phyloP scores from a whole-genome alignment of 2,329 filamentous ascomycete genomes.

The Nigrospora sphaerica region DNA sequence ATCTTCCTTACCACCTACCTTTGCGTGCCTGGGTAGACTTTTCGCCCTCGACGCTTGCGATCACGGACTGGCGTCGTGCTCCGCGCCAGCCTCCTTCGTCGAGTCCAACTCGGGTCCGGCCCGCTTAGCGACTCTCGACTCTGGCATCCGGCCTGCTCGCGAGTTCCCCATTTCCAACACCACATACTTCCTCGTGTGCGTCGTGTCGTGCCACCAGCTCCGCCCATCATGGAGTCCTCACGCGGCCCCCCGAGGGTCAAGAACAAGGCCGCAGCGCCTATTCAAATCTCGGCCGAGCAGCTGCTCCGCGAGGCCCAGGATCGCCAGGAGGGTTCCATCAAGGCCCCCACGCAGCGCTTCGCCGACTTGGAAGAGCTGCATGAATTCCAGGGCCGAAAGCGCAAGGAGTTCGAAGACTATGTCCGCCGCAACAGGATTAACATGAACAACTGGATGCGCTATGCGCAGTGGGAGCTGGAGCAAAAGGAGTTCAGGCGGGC shows the following conservation, averaged over 20 bases:
- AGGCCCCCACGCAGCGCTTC: conserved; percentile 90
- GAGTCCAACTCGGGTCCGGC: too few relatives aligned
- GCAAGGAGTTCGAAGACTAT: conserved; percentile 97
- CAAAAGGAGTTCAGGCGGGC: conserved; percentile 95
- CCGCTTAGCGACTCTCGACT: too few relatives aligned
- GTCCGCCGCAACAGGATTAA: conserved; percentile 89
- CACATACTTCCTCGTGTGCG: too few relatives aligned
- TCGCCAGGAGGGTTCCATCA: conserved; percentile 79
- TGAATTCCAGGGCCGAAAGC: conserved; percentile 92
- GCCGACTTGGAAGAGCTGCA: conserved; percentile 96
- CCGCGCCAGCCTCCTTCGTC: too few relatives aligned
- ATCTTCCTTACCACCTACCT: too few relatives aligned
- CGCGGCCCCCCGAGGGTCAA: conserved; percentile 94
- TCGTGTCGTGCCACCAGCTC: neutral
- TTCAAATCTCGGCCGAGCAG: conserved; percentile 94
- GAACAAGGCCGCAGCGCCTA: conserved; percentile 90
- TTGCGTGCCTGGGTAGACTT: too few relatives aligned
- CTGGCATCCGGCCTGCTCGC: too few relatives aligned
- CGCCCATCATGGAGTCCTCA: conserved; percentile 70
- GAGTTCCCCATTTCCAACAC: too few relatives aligned
- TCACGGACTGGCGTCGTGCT: too few relatives aligned
- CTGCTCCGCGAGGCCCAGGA: conserved; percentile 95
- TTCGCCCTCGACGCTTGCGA: too few relatives aligned
- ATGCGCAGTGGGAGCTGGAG: conserved; percentile 94
- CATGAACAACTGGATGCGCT: conserved; percentile 98